Evolutionary conservation across 2,329 filamentous ascomycete species (phyloP), one percentile per base, ranked within the genome.

Genomic region (Dryadomyces quercus-mongolicae): DNA sequence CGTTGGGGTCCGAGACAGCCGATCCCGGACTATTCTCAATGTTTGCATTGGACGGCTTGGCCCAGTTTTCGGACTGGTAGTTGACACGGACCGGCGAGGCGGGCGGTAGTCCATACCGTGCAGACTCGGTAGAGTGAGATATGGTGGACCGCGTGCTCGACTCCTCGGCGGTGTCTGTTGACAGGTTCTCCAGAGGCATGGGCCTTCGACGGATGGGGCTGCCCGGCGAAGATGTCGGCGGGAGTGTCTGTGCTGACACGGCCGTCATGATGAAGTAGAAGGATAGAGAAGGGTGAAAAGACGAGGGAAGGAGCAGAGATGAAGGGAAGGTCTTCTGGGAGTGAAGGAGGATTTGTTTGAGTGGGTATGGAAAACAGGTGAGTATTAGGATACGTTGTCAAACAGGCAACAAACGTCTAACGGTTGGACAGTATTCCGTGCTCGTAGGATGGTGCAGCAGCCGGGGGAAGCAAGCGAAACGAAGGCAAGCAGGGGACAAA

Each of bases 1-100:
- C 66, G 56, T 62, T 64, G 45, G 68, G 65, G 40, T 47, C 34
- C 48, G 49, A 51, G 54, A 54, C 21, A 13, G 25, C 31, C 5
- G 16, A 16, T n/a, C 40, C 25, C 42, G 63, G 59, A 44, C 58
- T 54, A 36, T 62, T 64, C 62, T 80, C 76, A 55, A 82, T 74
- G 59, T 73, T 71, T 34, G 69, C 75, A 60, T 76, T 75, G 34
- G 75, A 76, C 21, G 77, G 73, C 60, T 71, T 70, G 20, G 70
- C 69, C 74, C 74, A 80, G 62, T 75, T 71, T 45, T 77, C 76
- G 22, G 71, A 66, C 51, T 75, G 74, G 54, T 77, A 74, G 61
- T 76, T 79, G 53, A 81, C 71, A 55, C 69, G 72, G 54, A 80
- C 76, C 18, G 80, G 78, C 44, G 80, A 82, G 31, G 74, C 69